A percentile compares a stretch with the other conserved stretches of the same genome.
These are phyloP conservation scores for Trichoderma afroharzianum DNA, from an alignment of 2,329 filamentous ascomycete species.

Conservation along the genomic window DNA sequence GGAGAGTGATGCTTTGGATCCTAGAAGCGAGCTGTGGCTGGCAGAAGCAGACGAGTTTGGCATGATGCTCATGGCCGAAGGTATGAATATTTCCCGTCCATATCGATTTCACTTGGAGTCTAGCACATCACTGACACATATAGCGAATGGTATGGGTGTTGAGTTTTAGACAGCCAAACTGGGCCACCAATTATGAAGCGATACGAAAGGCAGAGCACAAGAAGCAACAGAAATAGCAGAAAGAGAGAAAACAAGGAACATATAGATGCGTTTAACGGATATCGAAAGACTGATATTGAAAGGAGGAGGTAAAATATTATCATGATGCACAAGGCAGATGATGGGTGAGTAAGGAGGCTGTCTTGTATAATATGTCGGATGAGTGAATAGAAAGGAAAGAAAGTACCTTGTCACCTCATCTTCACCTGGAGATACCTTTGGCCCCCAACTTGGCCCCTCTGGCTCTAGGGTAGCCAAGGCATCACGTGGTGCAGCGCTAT, in stretches of 20 bases:
- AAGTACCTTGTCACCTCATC: not conserved
- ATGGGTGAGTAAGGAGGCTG: no score
- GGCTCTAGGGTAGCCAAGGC: not conserved
- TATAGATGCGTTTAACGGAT: no score
- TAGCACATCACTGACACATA: not conserved
- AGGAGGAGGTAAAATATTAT: no score
- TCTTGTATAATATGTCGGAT: no score
- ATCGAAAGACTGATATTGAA: no score
- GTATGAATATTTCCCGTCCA: not conserved
- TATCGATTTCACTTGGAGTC: not conserved
- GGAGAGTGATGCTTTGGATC: not conserved
- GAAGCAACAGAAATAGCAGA: no score
- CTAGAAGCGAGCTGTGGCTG: not conserved
- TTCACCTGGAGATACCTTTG: not conserved
- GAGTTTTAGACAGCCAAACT: not conserved
- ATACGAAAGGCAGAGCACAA: no score
- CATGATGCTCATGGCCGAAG: not conserved
- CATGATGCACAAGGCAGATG: no score
- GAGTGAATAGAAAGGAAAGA: no score
- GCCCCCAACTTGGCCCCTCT: not conserved
- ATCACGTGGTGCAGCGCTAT: slow-evolving; percentile 1
- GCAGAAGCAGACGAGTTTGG: not conserved
- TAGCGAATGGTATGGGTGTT: not conserved
- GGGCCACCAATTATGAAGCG: no score
- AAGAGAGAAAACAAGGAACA: no score